Evolutionary conservation across 306 rosid species (phyloP).

Genomic region (Prunus fruticosa): DNA sequence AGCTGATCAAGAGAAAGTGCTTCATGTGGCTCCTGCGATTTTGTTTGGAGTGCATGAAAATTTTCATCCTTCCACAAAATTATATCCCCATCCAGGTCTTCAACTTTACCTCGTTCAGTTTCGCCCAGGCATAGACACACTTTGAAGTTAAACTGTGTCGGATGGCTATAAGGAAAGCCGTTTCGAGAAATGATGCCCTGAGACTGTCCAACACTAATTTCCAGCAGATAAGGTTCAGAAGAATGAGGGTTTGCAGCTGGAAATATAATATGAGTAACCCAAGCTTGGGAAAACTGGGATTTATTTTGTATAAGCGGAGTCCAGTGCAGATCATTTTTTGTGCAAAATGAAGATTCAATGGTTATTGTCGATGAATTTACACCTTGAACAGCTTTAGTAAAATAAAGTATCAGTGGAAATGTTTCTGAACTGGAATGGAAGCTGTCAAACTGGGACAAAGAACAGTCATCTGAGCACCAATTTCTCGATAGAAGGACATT

Average conservation of each 20-base stretch:
- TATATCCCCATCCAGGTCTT: slow-evolving; percentile 29
- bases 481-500: slow-evolving; percentile 39
- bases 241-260: slow-evolving; percentile 34
- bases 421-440: slow-evolving; percentile 40
- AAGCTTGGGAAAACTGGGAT: slow-evolving; percentile 52
- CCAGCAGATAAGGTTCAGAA: slow-evolving; percentile 41
- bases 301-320: slow-evolving; percentile 56
- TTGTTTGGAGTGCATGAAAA: slow-evolving; percentile 36
- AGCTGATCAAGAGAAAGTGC: slow-evolving; percentile 29
- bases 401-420: slow-evolving; percentile 64
- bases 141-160: slow-evolving; percentile 52
- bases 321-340: slow-evolving; percentile 53
- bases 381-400: slow-evolving; percentile 75
- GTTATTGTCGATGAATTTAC: slow-evolving; percentile 61
- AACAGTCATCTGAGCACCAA: slow-evolving; percentile 26
- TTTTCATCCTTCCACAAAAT: slow-evolving; percentile 55
- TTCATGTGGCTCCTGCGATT: slow-evolving; percentile 41
- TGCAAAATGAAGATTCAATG: slow-evolving; percentile 50
- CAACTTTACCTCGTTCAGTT: slow-evolving; percentile 27
- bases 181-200: slow-evolving; percentile 59
- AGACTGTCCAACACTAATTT: slow-evolving; percentile 56
- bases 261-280: slow-evolving; percentile 61
- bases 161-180: slow-evolving; percentile 44
- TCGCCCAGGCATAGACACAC: slow-evolving; percentile 34
- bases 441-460: slow-evolving; percentile 36